Percentiles rank a stretch among this genome's conserved stretches.
Evolutionary conservation across 2,329 filamentous ascomycete genomes (phyloP).

Genomic region (Diaporthe vaccinii): DNA sequence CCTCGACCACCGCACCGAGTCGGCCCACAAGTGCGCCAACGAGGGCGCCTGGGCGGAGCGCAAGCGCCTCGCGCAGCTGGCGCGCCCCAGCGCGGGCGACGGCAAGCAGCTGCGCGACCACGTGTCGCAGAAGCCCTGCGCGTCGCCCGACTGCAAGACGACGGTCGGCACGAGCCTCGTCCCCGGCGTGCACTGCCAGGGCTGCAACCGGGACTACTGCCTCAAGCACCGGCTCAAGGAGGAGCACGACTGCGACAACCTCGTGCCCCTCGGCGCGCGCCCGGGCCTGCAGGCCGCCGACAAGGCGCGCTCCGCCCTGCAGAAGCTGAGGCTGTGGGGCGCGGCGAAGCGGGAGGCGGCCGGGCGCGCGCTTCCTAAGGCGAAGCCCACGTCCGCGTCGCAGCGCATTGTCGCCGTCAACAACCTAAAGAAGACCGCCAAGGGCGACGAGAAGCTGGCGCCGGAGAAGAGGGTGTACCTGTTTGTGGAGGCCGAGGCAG

Average conservation of each 20-base stretch:
- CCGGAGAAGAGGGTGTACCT: slow-evolving; percentile 90
- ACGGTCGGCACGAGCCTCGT: slow-evolving; percentile 77
- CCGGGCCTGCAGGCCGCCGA: slow-evolving; percentile 65
- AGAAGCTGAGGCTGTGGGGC: slow-evolving; percentile 84
- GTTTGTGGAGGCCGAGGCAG: slow-evolving; percentile 89
- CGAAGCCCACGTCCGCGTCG: slow-evolving; percentile 73
- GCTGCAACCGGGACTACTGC: slow-evolving; percentile 82
- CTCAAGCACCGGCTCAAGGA: slow-evolving; percentile 81
- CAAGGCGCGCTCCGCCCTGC: slow-evolving; percentile 80
- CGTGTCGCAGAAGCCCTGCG: slow-evolving; percentile 76
- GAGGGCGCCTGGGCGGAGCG: slow-evolving; percentile 74
- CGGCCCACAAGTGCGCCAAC: slow-evolving; percentile 77
- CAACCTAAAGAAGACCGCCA: slow-evolving; percentile 86
- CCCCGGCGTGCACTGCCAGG: slow-evolving; percentile 78
- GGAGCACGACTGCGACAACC: slow-evolving; percentile 87
- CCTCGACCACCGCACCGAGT: slow-evolving; percentile 92
- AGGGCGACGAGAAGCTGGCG: slow-evolving; percentile 87
- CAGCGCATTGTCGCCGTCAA: slow-evolving; percentile 79
- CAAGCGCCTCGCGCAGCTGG: slow-evolving; percentile 66
- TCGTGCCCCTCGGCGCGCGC: slow-evolving; percentile 70
- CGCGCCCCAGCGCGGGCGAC: slow-evolving; percentile 66
- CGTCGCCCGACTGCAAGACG: slow-evolving; percentile 75
- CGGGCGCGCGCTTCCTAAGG: slow-evolving; percentile 70
- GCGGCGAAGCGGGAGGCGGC: slow-evolving; percentile 77
- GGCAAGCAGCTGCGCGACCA: slow-evolving; percentile 67